Conservation (phyloP, 768 basidiomycete species). For the Mycena sanguinolenta region DNA sequence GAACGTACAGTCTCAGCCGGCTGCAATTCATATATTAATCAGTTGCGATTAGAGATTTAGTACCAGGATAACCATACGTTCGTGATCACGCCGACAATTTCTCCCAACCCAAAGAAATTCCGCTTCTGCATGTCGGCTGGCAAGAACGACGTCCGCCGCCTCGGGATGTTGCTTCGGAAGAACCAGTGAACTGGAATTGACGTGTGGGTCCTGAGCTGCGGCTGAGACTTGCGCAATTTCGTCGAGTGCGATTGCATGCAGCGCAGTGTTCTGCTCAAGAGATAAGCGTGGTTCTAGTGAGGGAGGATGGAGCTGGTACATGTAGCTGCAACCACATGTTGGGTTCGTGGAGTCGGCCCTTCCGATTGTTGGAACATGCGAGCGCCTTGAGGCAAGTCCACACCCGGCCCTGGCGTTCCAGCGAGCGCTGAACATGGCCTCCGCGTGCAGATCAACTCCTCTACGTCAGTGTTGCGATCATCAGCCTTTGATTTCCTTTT, state of each 20-base stretch:
- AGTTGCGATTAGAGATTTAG: background rate
- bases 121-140: constrained; percentile 74
- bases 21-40: constrained; percentile 51
- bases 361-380: constrained; percentile 24
- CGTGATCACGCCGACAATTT: constrained; percentile 79
- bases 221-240: constrained; percentile 45
- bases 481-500: constrained; percentile 12
- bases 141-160: constrained; percentile 70
- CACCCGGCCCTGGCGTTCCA: constrained; percentile 6
- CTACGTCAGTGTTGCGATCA: constrained; percentile 14
- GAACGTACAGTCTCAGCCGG: constrained; percentile 85
- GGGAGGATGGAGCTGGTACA: constrained; percentile 18
- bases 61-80: constrained; percentile 64
- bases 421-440: constrained; percentile 21
- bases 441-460: background rate
- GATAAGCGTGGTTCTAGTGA: background rate
- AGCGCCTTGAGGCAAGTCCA: constrained; percentile 12
- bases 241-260: constrained; percentile 38
- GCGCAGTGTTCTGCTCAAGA: constrained; percentile 2
- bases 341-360: constrained; percentile 22
- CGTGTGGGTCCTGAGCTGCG: constrained; percentile 40
- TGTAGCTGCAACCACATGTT: constrained; percentile 34
- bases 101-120: constrained; percentile 85
- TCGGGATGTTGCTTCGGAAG: constrained; percentile 80
- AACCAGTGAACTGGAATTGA: constrained; percentile 75